Percentiles rank a stretch among this genome's conserved stretches.
These are phyloP conservation scores for Quercus bicolor DNA, from an alignment of 306 rosid genomes.

Conservation along the genomic window DNA sequence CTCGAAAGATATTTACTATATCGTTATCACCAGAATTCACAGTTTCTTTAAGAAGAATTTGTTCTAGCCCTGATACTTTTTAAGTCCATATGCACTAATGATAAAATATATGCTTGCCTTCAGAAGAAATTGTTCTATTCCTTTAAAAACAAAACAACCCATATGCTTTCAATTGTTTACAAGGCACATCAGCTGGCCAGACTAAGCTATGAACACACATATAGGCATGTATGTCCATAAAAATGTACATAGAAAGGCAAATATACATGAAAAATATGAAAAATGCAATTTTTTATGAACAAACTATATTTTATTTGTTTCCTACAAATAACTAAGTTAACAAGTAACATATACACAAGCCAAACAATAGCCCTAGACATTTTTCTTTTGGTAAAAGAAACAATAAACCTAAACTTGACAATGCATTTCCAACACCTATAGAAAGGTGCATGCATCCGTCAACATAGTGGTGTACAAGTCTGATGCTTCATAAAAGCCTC, in stretches of 20 bases:
- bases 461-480: not conserved
- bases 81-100: no score
- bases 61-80: no score
- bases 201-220: no score
- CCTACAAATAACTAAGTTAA: conserved; percentile 5
- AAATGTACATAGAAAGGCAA: not conserved
- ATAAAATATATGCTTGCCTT: no score
- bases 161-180: no score
- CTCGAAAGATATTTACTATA: no score
- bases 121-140: no score
- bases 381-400: not conserved
- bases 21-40: no score
- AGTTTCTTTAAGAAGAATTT: no score
- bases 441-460: conserved; percentile 16
- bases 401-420: not conserved
- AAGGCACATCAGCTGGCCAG: no score
- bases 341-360: conserved; percentile 12
- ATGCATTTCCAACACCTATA: conserved; percentile 13
- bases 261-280: not conserved
- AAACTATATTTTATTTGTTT: not conserved
- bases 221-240: no score
- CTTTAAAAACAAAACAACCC: no score
- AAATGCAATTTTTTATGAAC: not conserved
- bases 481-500: conserved; percentile 29
- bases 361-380: not conserved